Conservation (phyloP, 805 yeast species). For the Tetrapisispora pingtungensis region DNA sequence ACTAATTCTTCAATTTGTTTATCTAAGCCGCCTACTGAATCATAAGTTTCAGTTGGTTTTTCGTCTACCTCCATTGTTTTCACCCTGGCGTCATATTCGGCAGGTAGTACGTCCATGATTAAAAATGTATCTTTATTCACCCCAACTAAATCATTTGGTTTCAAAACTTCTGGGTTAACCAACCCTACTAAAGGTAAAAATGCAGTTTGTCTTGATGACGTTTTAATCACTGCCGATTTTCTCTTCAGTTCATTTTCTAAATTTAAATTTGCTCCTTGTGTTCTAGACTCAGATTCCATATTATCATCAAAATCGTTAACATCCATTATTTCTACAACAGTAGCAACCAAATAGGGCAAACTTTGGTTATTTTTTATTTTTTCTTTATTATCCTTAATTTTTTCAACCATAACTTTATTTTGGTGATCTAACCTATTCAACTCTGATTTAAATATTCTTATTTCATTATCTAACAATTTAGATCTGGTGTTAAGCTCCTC, state of each 20-base stretch:
- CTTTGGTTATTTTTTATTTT: slow-evolving; percentile 93
- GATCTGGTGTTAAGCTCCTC: slow-evolving; percentile 76
- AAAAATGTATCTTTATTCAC: slow-evolving; percentile 94
- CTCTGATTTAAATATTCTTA: slow-evolving; percentile 89
- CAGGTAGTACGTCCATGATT: slow-evolving; percentile 86
- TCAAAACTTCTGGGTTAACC: slow-evolving; percentile 77
- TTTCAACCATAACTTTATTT: slow-evolving; percentile 81
- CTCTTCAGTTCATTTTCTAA: slow-evolving; percentile 84
- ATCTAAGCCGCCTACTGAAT: slow-evolving; percentile 96
- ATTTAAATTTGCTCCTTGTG: slow-evolving; percentile 93
- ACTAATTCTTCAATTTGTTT: slow-evolving; percentile 96
- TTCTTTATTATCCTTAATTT: slow-evolving; percentile 91
- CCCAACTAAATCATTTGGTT: slow-evolving; percentile 96
- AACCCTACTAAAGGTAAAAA: slow-evolving; percentile 90
- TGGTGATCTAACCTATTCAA: slow-evolving; percentile 84
- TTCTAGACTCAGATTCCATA: slow-evolving; percentile 55
- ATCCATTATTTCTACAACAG: slow-evolving; percentile 88
- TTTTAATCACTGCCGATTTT: slow-evolving; percentile 92
- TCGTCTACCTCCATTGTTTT: slow-evolving; percentile 99
- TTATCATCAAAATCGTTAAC: slow-evolving; percentile 51
- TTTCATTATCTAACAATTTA: slow-evolving; percentile 83
- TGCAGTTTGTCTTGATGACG: slow-evolving; percentile 94
- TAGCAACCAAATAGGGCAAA: slow-evolving; percentile 91
- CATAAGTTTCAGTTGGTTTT: slow-evolving; percentile 92
- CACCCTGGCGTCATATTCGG: slow-evolving; percentile 94